A percentile compares a stretch with the other conserved stretches of the same genome.
Conservation (phyloP, 176 grass and related monocot genomes). For the Guadua angustifolia region DNA sequence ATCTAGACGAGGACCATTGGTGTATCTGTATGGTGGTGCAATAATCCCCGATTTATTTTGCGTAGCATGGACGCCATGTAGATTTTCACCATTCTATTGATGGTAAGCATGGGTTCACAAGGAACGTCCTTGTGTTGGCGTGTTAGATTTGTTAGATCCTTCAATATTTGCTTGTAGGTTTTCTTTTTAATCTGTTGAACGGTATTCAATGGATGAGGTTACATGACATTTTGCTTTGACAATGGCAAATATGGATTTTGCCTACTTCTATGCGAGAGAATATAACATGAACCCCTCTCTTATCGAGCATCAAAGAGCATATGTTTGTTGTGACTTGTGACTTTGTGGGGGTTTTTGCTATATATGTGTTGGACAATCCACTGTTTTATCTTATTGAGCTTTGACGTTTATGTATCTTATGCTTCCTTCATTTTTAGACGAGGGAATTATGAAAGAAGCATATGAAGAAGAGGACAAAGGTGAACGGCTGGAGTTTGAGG, state of each 20-base stretch:
- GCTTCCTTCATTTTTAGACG: conserved; percentile 49
- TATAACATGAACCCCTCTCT: background rate
- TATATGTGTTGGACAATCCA: background rate
- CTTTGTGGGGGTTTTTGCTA: background rate
- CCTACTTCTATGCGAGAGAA: background rate
- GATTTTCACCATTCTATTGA: conserved; percentile 8
- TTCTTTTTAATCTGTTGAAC: background rate
- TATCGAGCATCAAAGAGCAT: background rate
- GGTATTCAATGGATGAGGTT: background rate
- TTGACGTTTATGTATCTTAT: conserved; percentile 1
- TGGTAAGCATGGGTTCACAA: background rate
- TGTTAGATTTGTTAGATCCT: background rate
- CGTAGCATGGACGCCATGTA: background rate
- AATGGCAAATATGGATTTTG: background rate
- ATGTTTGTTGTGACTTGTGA: background rate
- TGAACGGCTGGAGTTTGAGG: conserved; percentile 72
- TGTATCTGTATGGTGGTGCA: background rate
- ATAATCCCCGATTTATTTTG: background rate
- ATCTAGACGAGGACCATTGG: background rate
- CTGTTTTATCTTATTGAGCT: conserved; percentile 9
- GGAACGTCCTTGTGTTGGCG: background rate
- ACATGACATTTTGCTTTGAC: background rate
- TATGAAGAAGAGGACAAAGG: conserved; percentile 69
- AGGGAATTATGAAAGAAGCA: conserved; percentile 59
- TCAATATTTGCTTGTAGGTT: background rate